Evolutionary conservation across 495 filamentous ascomycete species (phyloP).

Genomic region (Cercophora scortea): DNA sequence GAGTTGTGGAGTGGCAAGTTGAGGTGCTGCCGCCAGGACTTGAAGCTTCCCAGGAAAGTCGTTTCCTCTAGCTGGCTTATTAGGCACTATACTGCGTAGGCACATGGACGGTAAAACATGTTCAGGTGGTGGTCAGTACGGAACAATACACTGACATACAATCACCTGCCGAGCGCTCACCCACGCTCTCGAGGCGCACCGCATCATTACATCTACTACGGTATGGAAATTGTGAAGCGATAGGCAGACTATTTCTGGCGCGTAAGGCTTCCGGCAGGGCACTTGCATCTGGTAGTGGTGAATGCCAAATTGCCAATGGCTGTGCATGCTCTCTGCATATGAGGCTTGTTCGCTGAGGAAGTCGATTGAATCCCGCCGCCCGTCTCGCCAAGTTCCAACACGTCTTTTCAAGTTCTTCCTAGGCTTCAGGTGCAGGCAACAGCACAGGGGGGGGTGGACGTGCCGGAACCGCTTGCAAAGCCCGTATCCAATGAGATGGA

Average conservation of each 20-base stretch:
- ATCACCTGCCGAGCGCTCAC: too few species aligned
- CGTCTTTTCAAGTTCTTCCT: conserved; percentile 2
- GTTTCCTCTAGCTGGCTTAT: too few species aligned
- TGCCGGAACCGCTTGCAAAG: conserved; percentile 16
- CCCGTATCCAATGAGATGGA: conserved; percentile 17
- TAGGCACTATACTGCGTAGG: too few species aligned
- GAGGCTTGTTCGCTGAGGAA: conserved; percentile 18
- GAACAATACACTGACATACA: too few species aligned
- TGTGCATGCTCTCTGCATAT: conserved; percentile 9
- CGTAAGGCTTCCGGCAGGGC: conserved; percentile 29
- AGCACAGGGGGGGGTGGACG: conserved; percentile 10
- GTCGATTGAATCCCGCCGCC: conserved; percentile 6
- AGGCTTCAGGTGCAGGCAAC: conserved; percentile 13
- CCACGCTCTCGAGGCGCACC: too few species aligned
- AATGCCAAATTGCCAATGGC: conserved; percentile 5
- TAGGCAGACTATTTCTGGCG: conserved; percentile 15
- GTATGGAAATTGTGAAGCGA: conserved; percentile 1
- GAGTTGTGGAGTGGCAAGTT: too few species aligned
- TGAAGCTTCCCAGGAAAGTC: too few species aligned
- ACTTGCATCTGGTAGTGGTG: conserved; percentile 17
- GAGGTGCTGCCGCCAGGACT: too few species aligned
- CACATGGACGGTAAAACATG: too few species aligned
- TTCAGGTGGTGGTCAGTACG: too few species aligned
- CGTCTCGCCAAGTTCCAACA: conserved; percentile 7
- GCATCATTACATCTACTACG: too few species aligned